Evolutionary conservation across 116 monocot genomes (phyloP).

Genomic region (Dioscorea cayenensis): DNA sequence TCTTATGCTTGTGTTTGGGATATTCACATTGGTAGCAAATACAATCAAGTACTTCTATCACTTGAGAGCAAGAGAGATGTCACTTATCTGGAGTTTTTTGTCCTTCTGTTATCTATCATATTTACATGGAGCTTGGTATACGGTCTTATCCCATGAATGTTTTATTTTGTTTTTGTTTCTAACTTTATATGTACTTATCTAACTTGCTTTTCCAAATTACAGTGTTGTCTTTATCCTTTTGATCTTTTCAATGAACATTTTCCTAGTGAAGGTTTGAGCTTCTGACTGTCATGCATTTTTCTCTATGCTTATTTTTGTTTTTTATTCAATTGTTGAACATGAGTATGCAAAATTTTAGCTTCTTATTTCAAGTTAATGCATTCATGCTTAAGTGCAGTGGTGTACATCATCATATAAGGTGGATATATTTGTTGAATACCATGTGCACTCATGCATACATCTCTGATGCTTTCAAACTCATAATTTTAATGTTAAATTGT

Average conservation of each 20-base stretch:
- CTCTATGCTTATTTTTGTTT: no score
- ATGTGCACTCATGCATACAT: no score
- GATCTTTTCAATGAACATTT: conserved; percentile 59
- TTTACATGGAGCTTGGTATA: conserved; percentile 94
- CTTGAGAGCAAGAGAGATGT: conserved; percentile 63
- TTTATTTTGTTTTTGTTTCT: not conserved
- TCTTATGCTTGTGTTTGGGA: conserved; percentile 63
- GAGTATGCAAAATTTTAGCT: no score
- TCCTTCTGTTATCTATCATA: conserved; percentile 72
- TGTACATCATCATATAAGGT: no score
- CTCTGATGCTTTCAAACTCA: no score
- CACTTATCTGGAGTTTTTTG: conserved; percentile 60
- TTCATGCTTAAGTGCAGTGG: no score
- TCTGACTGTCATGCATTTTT: not conserved
- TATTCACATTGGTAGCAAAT: conserved; percentile 53
- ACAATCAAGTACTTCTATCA: conserved; percentile 29
- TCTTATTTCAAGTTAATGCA: no score
- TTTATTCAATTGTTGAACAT: no score
- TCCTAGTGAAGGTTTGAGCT: conserved; percentile 72
- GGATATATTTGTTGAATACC: no score
- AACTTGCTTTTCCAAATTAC: conserved; percentile 23
- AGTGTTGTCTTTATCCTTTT: conserved; percentile 68
- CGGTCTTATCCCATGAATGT: conserved; percentile 2
- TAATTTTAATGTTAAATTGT: no score
- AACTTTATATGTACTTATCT: not conserved